A percentile compares a stretch with the other conserved stretches of the same genome.
Evolutionary conservation across 2,329 filamentous ascomycete genomes (phyloP).

Genomic region (Colletotrichum sp.): DNA sequence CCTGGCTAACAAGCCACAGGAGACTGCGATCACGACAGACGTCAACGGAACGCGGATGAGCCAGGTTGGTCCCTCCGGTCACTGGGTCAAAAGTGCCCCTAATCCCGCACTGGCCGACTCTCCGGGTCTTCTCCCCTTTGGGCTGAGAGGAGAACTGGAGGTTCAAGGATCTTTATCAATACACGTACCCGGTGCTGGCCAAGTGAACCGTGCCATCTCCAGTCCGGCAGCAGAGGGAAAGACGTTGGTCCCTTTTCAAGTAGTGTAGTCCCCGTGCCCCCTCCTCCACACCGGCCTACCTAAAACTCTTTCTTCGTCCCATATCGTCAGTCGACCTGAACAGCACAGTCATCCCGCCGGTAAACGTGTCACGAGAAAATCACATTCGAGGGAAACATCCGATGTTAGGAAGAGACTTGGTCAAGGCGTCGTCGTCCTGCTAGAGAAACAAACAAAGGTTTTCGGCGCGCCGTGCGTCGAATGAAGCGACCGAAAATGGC

Average conservation of each 20-base stretch:
- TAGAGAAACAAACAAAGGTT: not conserved
- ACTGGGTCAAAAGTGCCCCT: conserved; percentile 11
- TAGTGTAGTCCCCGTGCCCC: not conserved
- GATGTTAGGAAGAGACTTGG: not conserved
- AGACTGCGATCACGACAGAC: conserved; percentile 13
- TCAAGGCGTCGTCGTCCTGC: not conserved
- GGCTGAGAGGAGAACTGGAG: not conserved
- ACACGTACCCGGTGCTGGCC: not conserved
- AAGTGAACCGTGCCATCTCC: conserved; percentile 11
- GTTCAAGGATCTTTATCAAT: conserved; percentile 5
- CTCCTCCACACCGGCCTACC: conserved; percentile 11
- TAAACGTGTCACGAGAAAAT: not conserved
- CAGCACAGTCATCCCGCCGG: not conserved
- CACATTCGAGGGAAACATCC: not conserved
- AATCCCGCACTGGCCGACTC: conserved; percentile 9
- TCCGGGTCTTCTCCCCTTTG: conserved; percentile 4
- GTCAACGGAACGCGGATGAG: not conserved
- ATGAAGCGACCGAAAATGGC: conserved; percentile 5
- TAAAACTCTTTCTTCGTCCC: conserved; percentile 18
- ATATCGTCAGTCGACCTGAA: not conserved
- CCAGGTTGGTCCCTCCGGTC: conserved; percentile 12
- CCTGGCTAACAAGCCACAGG: conserved; percentile 1
- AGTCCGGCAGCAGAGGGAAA: not conserved
- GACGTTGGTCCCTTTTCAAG: conserved; percentile 10
- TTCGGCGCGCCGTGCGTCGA: conserved; percentile 6